Evolutionary conservation across 345 rosid species (phyloP), one percentile per base, ranked within the genome.

Genomic region (Bruguiera gymnorhiza): DNA sequence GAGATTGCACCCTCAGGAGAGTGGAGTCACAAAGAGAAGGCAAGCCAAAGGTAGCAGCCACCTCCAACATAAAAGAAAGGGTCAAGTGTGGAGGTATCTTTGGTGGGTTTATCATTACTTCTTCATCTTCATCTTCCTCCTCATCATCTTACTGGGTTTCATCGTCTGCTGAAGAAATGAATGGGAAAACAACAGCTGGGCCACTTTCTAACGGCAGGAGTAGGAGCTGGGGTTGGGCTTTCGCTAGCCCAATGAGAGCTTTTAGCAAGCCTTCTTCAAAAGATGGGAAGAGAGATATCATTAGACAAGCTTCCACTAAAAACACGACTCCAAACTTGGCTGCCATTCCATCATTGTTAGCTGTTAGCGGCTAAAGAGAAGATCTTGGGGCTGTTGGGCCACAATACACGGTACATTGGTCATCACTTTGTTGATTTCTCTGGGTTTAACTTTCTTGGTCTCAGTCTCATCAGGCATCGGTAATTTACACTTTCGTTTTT

Each of bases 1-100:
- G 99, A 7, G 99, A 95, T 75, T 95, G 99, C 80, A 83, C 98
- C 16, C 85, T 92, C 19, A 80, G 99, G 61, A 81, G 99, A 79
- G 99, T 90, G 8, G 99, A 95, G 73, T 95, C 99, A 9, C 98
- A 95, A 34, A 83, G 99, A 66, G 99, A 95, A 84, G 96, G 92
- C 75, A 86, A 75, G 71, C 77, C 75, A 29, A 73, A 69, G 32
- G 55, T 63, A 13, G 63, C 54, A 31, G 56, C 68, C 20, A 6
- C 66, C 23, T 60, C 81, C 0, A 82, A 46, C 68, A 73, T 91
- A 64, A 89, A 93, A 66, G 96, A 92, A 61, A 84, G 89, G 70
- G 96, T 92, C 53, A 87, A 80, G 58, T 95, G 99, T 69, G 97
- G 97, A 26, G 98, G 99, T 54, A 86, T 95, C 69, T 95, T 95